Evolutionary conservation across 148 eudicot genomes (phyloP).

Genomic region (Rhododendron ferrugineum): DNA sequence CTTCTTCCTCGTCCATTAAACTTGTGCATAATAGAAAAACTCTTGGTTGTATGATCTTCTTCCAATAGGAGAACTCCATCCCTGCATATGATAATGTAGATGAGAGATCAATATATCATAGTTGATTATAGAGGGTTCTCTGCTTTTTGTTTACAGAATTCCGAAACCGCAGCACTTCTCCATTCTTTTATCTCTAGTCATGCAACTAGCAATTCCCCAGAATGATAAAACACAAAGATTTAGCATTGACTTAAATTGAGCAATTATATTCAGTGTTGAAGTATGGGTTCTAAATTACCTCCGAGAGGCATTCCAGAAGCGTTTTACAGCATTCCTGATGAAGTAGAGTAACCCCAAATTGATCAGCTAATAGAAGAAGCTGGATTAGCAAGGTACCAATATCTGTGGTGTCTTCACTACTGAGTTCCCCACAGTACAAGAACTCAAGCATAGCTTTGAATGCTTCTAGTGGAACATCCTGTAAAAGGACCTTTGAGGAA

Average conservation of each 20-base stretch:
- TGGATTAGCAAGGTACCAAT: slow-evolving; percentile 62
- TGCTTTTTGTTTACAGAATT: slow-evolving; percentile 44
- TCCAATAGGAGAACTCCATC: slow-evolving; percentile 77
- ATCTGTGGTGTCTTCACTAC: slow-evolving; percentile 31
- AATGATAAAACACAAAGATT: slow-evolving; percentile 8
- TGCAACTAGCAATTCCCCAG: slow-evolving; percentile 17
- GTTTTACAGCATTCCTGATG: slow-evolving; percentile 93
- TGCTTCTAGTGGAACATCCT: slow-evolving; percentile 70
- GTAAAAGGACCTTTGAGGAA: slow-evolving; percentile 51
- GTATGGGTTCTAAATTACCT: slow-evolving; percentile 53
- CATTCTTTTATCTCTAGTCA: slow-evolving; percentile 37
- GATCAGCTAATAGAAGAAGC: slow-evolving; percentile 79
- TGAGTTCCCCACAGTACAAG: slow-evolving; percentile 71
- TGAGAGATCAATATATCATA: slow-evolving; percentile 61
- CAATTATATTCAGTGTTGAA: background rate
- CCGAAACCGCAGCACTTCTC: slow-evolving; percentile 54
- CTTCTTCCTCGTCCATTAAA: slow-evolving; percentile 81
- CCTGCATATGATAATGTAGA: slow-evolving; percentile 92
- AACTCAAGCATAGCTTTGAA: slow-evolving; percentile 59
- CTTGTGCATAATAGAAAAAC: slow-evolving; percentile 79
- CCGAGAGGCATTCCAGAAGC: slow-evolving; percentile 68
- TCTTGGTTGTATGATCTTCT: slow-evolving; percentile 72
- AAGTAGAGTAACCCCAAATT: slow-evolving; percentile 67
- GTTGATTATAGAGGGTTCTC: slow-evolving; percentile 34
- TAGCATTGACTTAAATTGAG: slow-evolving; percentile 3